A percentile compares a stretch with the other conserved stretches of the same genome.
These are phyloP conservation scores for Cornus controversa DNA, from an alignment of 148 eudicot genomes.

Conservation along the genomic window DNA sequence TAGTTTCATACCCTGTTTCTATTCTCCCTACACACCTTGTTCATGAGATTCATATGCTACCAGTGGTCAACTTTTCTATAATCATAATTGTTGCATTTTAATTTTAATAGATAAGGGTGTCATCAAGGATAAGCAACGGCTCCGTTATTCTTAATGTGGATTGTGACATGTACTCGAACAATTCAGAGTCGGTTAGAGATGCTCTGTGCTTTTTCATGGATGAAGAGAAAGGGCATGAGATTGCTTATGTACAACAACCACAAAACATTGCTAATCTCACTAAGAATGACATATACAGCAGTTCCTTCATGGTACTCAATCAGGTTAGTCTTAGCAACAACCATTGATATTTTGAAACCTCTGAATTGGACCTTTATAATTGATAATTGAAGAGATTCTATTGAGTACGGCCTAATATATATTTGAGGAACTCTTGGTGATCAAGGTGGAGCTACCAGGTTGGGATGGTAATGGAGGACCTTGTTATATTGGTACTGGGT, in stretches of 20 bases:
- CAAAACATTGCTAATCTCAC: constrained; percentile 1
- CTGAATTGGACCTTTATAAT: neutral
- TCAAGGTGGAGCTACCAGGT: constrained; percentile 5
- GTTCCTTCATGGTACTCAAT: neutral
- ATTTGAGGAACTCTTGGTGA: neutral
- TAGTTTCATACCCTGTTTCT: neutral
- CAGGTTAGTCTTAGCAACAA: neutral
- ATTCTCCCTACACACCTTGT: too few species aligned
- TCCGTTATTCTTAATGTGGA: constrained; percentile 11
- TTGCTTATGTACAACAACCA: constrained; percentile 15
- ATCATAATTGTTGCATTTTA: neutral
- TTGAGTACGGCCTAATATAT: too few species aligned
- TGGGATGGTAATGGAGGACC: constrained; percentile 16
- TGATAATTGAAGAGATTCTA: neutral
- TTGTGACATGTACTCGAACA: constrained; percentile 18
- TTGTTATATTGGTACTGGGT: constrained; percentile 11
- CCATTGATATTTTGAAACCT: neutral
- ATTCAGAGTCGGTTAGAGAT: constrained; percentile 12
- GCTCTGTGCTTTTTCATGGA: constrained; percentile 21
- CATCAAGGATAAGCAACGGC: constrained; percentile 13
- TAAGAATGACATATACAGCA: constrained; percentile 6
- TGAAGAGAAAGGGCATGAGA: constrained; percentile 15
- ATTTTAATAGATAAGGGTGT: constrained; percentile 10
- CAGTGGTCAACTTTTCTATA: neutral
- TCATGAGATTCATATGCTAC: neutral